Evolutionary conservation across 2,329 filamentous ascomycete species (phyloP).

Genomic region (Colletotrichum sp.): DNA sequence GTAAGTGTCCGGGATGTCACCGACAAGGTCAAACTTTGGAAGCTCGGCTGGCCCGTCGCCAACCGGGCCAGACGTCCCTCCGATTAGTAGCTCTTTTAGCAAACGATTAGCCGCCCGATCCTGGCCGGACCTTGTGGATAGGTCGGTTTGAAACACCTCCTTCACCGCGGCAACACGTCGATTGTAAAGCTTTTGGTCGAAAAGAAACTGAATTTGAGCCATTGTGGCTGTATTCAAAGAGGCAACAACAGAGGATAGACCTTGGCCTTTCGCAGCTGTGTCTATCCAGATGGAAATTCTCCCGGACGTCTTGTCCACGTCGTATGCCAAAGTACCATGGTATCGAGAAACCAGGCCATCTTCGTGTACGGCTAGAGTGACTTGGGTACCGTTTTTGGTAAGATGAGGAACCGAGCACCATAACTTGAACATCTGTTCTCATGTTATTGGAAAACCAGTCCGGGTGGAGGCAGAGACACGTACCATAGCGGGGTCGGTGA

Average conservation of each 20-base stretch:
- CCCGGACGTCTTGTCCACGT: too few species aligned
- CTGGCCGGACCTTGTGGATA: background rate
- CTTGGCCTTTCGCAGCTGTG: too few species aligned
- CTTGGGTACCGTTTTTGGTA: too few species aligned
- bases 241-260: background rate
- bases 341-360: too few species aligned
- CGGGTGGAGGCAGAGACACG: background rate
- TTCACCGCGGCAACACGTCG: background rate
- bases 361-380: too few species aligned
- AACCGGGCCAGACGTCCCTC: background rate
- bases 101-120: background rate
- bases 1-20: background rate
- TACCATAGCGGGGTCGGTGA: background rate
- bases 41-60: background rate
- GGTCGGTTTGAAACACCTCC: background rate
- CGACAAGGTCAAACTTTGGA: background rate
- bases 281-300: too few species aligned
- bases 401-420: too few species aligned
- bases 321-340: too few species aligned
- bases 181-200: background rate
- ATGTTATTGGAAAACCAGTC: background rate
- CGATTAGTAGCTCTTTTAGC: background rate
- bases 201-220: background rate
- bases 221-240: background rate
- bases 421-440: background rate